Evolutionary conservation across 2,329 filamentous ascomycete species (phyloP).

Genomic region (Diaporthe nobilis): DNA sequence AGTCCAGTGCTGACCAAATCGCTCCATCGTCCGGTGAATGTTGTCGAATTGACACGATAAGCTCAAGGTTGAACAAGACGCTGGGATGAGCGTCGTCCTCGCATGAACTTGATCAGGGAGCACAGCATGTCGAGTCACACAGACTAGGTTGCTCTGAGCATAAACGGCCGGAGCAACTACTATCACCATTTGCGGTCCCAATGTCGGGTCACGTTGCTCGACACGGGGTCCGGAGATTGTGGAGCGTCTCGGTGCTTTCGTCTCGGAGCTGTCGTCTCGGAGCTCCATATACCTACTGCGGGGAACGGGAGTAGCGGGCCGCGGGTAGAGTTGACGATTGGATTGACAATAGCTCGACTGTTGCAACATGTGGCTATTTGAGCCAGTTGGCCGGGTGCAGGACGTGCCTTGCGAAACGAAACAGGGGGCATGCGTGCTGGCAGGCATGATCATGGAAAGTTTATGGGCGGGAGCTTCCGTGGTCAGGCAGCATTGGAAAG

Average conservation of each 20-base stretch:
- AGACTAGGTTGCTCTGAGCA: background rate
- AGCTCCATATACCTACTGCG: background rate
- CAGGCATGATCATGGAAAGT: background rate
- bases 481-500: background rate
- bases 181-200: background rate
- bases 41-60: background rate
- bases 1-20: background rate
- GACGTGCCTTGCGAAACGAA: background rate
- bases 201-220: background rate
- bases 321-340: background rate
- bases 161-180: background rate
- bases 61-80: too few species aligned
- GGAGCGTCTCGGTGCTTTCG: background rate
- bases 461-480: constrained; percentile 15
- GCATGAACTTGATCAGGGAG: background rate
- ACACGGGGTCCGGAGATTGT: background rate
- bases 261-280: background rate
- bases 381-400: background rate
- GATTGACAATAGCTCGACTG: background rate
- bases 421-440: background rate
- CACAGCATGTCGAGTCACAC: background rate
- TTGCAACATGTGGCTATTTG: background rate
- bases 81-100: background rate
- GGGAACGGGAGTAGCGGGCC: background rate
- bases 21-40: background rate